A percentile compares a stretch with the other conserved stretches of the same genome.
Conservation (phyloP, 2,329 filamentous ascomycete species). For the Cercospora brassicicola region DNA sequence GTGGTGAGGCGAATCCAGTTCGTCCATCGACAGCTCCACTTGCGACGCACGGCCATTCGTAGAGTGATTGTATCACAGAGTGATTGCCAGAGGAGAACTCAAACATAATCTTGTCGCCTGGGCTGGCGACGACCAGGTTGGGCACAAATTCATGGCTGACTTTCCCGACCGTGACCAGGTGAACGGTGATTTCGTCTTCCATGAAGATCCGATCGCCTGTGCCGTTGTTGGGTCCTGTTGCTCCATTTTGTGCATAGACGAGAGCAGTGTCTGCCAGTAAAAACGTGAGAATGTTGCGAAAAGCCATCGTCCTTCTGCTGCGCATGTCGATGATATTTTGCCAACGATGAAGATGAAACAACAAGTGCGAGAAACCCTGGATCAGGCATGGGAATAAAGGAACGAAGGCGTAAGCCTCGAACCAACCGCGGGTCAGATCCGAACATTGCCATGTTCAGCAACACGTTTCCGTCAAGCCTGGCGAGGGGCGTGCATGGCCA, state of each 20-base stretch:
- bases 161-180: conserved; percentile 42
- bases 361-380: neutral
- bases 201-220: neutral
- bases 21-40: conserved; percentile 29
- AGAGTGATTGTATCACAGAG: conserved; percentile 46
- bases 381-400: neutral
- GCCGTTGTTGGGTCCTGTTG: neutral
- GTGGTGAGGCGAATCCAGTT: conserved; percentile 30
- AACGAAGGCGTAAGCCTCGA: neutral
- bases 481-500: neutral
- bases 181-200: conserved; percentile 28
- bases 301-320: neutral
- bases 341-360: neutral
- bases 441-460: neutral
- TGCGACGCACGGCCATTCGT: conserved; percentile 45
- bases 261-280: neutral
- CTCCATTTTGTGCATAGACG: neutral
- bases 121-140: conserved; percentile 40
- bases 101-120: conserved; percentile 47
- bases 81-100: conserved; percentile 47
- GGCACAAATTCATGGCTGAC: conserved; percentile 41
- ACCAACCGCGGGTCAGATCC: neutral
- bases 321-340: neutral
- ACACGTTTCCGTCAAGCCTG: neutral
- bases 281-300: neutral